Evolutionary conservation across 2,329 filamentous ascomycete species (phyloP).

Genomic region (Fusarium sp.): DNA sequence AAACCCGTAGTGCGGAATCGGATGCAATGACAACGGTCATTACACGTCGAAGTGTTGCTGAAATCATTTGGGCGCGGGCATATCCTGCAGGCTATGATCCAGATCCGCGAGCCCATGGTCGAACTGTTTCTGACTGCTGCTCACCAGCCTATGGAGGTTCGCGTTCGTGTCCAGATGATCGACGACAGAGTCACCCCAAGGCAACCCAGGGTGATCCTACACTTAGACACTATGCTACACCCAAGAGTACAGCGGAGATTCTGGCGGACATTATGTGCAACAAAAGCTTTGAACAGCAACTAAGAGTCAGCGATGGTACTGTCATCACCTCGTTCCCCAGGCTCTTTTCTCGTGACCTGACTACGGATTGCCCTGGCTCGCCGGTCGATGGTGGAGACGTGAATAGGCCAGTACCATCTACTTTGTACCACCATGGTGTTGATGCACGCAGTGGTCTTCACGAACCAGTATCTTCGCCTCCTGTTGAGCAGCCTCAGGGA

Average conservation of each 20-base stretch:
- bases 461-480: constrained; percentile 7
- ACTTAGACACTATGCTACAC: constrained; percentile 41
- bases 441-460: constrained; percentile 48
- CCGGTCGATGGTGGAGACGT: constrained; percentile 35
- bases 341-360: constrained; percentile 50
- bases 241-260: constrained; percentile 35
- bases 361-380: constrained; percentile 51
- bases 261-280: constrained; percentile 38
- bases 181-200: constrained; percentile 30
- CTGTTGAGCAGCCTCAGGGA: constrained; percentile 21
- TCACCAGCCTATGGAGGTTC: constrained; percentile 31
- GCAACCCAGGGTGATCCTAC: constrained; percentile 26
- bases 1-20: constrained; percentile 27
- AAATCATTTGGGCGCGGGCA: constrained; percentile 49
- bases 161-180: constrained; percentile 16
- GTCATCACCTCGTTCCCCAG: constrained; percentile 54
- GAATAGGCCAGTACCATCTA: constrained; percentile 7
- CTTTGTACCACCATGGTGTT: constrained; percentile 49
- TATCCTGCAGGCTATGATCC: constrained; percentile 13
- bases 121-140: constrained; percentile 40
- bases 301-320: constrained; percentile 36
- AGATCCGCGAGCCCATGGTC: constrained; percentile 10
- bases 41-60: constrained; percentile 48
- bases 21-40: constrained; percentile 48
- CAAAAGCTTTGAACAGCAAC: constrained; percentile 28